Evolutionary conservation across 352 stramenopile species (phyloP).

Genomic region (Albugo laibachii): DNA sequence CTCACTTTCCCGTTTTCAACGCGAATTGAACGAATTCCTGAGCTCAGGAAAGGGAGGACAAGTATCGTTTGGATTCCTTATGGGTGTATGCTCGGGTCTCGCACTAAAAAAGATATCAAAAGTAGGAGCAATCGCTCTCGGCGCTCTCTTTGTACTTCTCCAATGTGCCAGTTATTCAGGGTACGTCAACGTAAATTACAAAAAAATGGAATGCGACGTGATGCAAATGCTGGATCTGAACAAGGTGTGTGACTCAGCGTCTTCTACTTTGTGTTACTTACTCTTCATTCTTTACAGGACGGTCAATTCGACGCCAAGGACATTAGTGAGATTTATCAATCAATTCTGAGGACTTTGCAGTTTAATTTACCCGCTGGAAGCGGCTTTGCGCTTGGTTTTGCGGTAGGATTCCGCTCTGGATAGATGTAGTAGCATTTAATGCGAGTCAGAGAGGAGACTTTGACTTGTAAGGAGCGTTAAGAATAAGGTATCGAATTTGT

Average conservation of each 20-base stretch:
- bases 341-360: slow-evolving; percentile 54
- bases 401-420: slow-evolving; percentile 54
- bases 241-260: slow-evolving; percentile 19
- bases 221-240: slow-evolving; percentile 56
- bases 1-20: slow-evolving; percentile 8
- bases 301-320: slow-evolving; percentile 55
- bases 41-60: slow-evolving; percentile 46
- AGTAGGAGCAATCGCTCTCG: slow-evolving; percentile 62
- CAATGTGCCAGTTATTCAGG: slow-evolving; percentile 78
- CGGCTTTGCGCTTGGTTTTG: slow-evolving; percentile 51
- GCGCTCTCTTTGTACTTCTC: slow-evolving; percentile 69
- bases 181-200: slow-evolving; percentile 85
- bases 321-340: slow-evolving; percentile 54
- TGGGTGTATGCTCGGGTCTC: slow-evolving; percentile 82
- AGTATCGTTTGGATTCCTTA: slow-evolving; percentile 76
- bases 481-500: no score
- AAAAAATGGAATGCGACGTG: slow-evolving; percentile 72
- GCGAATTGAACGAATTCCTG: slow-evolving; percentile 37
- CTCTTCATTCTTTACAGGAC: slow-evolving; percentile 18
- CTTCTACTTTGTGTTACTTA: slow-evolving; percentile 1
- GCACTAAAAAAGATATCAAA: slow-evolving; percentile 85
- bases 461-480: no score
- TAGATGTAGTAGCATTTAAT: slow-evolving; percentile 9
- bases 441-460: no score
- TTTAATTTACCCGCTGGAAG: slow-evolving; percentile 56